Percentiles rank a stretch among this genome's conserved stretches.
Evolutionary conservation across 83 land plant genomes (phyloP).

Genomic region (Picea abies): DNA sequence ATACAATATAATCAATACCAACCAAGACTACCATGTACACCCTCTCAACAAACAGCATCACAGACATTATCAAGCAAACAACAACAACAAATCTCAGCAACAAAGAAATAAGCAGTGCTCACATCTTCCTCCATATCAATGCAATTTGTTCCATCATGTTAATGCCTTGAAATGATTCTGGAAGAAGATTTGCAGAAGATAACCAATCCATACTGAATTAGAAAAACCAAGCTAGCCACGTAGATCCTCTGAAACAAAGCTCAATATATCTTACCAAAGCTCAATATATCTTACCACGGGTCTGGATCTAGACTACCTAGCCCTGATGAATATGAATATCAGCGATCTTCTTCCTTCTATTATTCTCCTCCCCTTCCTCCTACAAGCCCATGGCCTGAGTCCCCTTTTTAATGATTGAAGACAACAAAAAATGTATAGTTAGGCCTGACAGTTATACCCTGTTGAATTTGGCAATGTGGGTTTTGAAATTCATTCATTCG

Average conservation of each 20-base stretch:
- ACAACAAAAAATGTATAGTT: background rate
- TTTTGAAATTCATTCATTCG: background rate
- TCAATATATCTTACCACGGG: background rate
- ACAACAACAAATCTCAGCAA: constrained; percentile 39
- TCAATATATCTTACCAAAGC: no score
- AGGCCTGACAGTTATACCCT: background rate
- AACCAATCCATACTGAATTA: constrained; percentile 20
- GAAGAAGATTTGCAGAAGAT: constrained; percentile 24
- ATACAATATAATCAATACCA: no score
- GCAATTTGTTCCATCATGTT: constrained; percentile 18
- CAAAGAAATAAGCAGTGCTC: constrained; percentile 44
- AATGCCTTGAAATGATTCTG: constrained; percentile 22
- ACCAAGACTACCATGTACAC: constrained; percentile 20
- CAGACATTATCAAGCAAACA: constrained; percentile 58
- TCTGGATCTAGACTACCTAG: background rate
- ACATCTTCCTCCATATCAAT: constrained; percentile 29
- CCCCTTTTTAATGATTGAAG: no score
- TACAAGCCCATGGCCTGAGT: background rate
- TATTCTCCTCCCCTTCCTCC: background rate
- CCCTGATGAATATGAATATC: background rate
- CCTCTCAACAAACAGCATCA: constrained; percentile 69
- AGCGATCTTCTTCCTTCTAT: no score
- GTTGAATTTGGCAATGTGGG: constrained; percentile 7
- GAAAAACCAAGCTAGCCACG: background rate
- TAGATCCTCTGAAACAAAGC: background rate